Base-by-base conservation (phyloP, 2,329 filamentous ascomycete species). In the Paraphoma chrysanthemicola region DNA sequence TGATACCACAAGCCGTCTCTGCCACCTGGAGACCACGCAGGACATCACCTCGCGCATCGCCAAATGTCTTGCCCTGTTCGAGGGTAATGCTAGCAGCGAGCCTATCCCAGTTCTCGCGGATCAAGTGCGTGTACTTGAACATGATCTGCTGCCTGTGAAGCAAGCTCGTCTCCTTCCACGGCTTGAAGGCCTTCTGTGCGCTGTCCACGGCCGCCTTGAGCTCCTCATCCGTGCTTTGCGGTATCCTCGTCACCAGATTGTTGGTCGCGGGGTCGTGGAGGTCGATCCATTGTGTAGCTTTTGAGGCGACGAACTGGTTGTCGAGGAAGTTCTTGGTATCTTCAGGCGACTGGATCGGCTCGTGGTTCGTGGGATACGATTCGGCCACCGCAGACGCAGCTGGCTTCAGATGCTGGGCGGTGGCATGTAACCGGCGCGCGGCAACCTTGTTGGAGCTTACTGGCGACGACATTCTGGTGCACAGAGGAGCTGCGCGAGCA, bases 11-110 rank as follows among this genome's bases (percentile, higher is more conserved):
- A 18, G 91, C 89, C 6, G 90, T 90, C 82, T 95, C 91, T 2
- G 92, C 92, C 28, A 95, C 91, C 82, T 95, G 91, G 57, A 95
- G 82, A 45, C 91, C 91, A 66, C 91, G 85, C 48, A 94, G 84
- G 18, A 95, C 91, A 75, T 95, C 91, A 44, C 91, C 91, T 77
- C 84, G 89, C 36, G 91, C 91, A 76, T 95, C 91, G 51, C 89
- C 89, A 76, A 94, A 89, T 0, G 91, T 95, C 85, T 95, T 95
- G 76, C 91, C 91, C 82, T 95, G 91, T 81, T 95, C 91, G 54
- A 94, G 83, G 6, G 90, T 93, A 76, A 95, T 95, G 80, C 89
- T 92, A 11, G 91, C 91, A 14, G 91, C 91, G 64, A 95, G 80
- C 16, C 91, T 85, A 76, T 95, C 91, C 90, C 90, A 93, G 80